A percentile compares a stretch with the other conserved stretches of the same genome.
These are phyloP conservation scores for Penicillium cataractarum DNA, from an alignment of 495 filamentous ascomycete genomes.

Conservation along the genomic window DNA sequence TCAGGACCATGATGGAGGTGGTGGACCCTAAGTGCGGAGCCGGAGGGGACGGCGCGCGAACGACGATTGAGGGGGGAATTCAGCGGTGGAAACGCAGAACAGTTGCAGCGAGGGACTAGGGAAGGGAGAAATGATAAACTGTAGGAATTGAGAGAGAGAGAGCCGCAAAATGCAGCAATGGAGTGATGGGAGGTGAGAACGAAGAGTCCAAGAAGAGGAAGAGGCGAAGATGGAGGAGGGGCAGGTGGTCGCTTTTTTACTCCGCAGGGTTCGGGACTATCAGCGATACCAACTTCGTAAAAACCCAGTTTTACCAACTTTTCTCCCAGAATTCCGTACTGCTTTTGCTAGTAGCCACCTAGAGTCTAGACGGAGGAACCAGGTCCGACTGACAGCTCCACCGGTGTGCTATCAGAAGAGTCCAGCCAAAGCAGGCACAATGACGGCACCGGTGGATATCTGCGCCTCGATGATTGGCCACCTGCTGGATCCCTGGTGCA, in stretches of 20 bases:
- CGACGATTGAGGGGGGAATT: slow-evolving; percentile 1
- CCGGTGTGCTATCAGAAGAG: slow-evolving; percentile 3
- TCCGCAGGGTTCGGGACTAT: neutral
- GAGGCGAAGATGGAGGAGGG: slow-evolving; percentile 9
- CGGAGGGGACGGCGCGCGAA: slow-evolving; percentile 7
- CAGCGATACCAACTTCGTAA: neutral
- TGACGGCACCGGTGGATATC: slow-evolving; percentile 23
- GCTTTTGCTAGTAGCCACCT: neutral
- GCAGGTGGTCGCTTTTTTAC: slow-evolving; percentile 7
- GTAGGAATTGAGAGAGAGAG: slow-evolving; percentile 5
- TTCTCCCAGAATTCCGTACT: neutral
- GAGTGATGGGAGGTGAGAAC: neutral
- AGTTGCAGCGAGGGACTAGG: neutral
- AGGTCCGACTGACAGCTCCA: slow-evolving; percentile 15
- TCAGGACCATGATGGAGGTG: slow-evolving; percentile 70
- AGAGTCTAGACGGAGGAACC: slow-evolving; percentile 7
- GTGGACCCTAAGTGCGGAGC: slow-evolving; percentile 17
- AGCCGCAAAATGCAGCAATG: slow-evolving; percentile 8
- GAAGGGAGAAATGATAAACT: slow-evolving; percentile 10
- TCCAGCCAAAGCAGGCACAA: slow-evolving; percentile 17
- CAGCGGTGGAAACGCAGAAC: neutral
- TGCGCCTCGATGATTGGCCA: slow-evolving; percentile 15
- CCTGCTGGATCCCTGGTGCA: too few relatives aligned
- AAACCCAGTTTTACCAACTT: neutral
- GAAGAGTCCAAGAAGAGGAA: neutral